A percentile compares a stretch with the other conserved stretches of the same genome.
These are phyloP conservation scores for Yamadazyma songkhlaensis DNA, from an alignment of 1,139 yeast genomes.

Conservation along the genomic window DNA sequence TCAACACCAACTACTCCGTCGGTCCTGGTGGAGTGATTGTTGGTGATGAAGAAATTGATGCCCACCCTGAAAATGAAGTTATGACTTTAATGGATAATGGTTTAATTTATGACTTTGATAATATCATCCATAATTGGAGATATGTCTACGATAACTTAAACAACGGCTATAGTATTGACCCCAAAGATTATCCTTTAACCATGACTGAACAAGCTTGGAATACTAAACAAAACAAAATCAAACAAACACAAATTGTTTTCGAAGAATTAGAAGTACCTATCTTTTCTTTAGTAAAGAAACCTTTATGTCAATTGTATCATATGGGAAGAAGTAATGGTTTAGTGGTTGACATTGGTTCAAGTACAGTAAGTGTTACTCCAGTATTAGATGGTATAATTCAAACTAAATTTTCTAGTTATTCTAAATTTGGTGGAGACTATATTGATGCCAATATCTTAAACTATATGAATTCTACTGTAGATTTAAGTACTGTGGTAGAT, in stretches of 20 bases:
- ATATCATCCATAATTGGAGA: constrained; percentile 56
- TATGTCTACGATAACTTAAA: constrained; percentile 53
- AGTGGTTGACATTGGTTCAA: constrained; percentile 66
- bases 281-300: constrained; percentile 66
- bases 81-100: constrained; percentile 68
- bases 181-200: constrained; percentile 60
- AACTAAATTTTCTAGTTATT: constrained; percentile 55
- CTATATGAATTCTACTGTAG: constrained; percentile 22
- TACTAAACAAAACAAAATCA: constrained; percentile 48
- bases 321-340: constrained; percentile 66
- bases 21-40: constrained; percentile 28
- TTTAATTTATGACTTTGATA: constrained; percentile 62
- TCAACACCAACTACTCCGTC: constrained; percentile 55
- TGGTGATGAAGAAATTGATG: constrained; percentile 51
- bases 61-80: constrained; percentile 47
- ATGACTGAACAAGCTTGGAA: constrained; percentile 67
- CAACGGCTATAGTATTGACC: constrained; percentile 37
- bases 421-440: constrained; percentile 70
- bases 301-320: constrained; percentile 67
- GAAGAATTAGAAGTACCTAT: constrained; percentile 64
- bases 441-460: constrained; percentile 52
- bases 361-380: constrained; percentile 64
- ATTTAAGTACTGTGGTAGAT: background rate
- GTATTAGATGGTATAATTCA: constrained; percentile 68
- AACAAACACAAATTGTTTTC: constrained; percentile 61